Evolutionary conservation across 225 moss, liverwort and hornwort species (phyloP), one percentile per base, ranked within the genome.

Genomic region (Ulota crispa): DNA sequence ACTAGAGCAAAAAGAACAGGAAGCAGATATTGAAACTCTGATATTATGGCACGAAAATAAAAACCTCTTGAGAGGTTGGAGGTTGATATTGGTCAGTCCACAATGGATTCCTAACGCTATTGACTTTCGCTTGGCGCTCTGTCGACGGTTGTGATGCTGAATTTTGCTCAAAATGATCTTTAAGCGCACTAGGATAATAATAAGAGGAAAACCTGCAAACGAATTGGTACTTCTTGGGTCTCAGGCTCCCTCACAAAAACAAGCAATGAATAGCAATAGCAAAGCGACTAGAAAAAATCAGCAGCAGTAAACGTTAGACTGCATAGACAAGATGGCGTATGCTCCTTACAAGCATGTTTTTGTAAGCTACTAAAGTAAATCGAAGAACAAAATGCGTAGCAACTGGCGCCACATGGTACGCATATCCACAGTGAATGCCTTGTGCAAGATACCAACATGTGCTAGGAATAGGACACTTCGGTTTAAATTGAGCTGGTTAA

Each of bases 61-160:
- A 76, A 77, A 98, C 95, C 93, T 95, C 93, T 65, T 81, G 82
- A 34, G 94, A 90, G 64, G 88, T 88, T 73, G 83, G 92, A 26
- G 97, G 95, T 82, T 93, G 92, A 88, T 98, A 95, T 28, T 91
- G 84, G 73, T 94, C 92, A 64, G 89, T 93, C 95, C 97, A 98
- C 45, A 98, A 66, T 56, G 68, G 14, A 83, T 95, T 97, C 77
- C 87, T 87, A 82, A 77, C 81, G 72, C 43, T 83, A 52, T 64
- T 81, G 39, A 28, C 65, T 68, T 89, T 92, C 78, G 71, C 64
- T 78, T 82, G 86, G 65, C 83, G 80, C 73, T 87, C 80, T 54
- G 72, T 75, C 36, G 71, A 67, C 15, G 75, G 67, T 56, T 83
- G 87, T 23, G 68, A 65, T 66, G 73, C 60, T 59, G 52, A 64